Conservation (phyloP, 2,329 filamentous ascomycete species). For the Aureobasidium sp. region DNA sequence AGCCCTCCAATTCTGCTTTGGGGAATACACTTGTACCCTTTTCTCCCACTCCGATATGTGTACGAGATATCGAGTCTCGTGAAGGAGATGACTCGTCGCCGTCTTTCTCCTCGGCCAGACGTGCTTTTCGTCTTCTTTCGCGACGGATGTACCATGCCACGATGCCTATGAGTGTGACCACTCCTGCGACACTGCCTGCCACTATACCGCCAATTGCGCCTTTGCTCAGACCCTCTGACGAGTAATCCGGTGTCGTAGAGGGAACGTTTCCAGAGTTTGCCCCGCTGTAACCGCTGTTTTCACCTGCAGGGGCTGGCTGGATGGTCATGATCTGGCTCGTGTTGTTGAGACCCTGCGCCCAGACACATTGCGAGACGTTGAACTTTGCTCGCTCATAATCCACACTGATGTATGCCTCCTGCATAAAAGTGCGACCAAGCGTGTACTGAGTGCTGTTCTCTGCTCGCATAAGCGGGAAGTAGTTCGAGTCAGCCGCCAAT, state of each 20-base stretch:
- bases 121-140: constrained; percentile 13
- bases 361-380: constrained; percentile 36
- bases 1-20: constrained; percentile 40
- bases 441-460: constrained; percentile 50
- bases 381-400: constrained; percentile 44
- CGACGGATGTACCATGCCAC: constrained; percentile 29
- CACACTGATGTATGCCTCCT: constrained; percentile 53
- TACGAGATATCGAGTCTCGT: constrained; percentile 6
- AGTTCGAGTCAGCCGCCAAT: constrained; percentile 53
- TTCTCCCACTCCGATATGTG: constrained; percentile 5
- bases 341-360: constrained; percentile 22
- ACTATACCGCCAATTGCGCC: constrained; percentile 41
- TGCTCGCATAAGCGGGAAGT: constrained; percentile 59
- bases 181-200: constrained; percentile 31
- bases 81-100: constrained; percentile 14
- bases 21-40: constrained; percentile 30
- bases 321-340: constrained; percentile 26
- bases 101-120: constrained; percentile 12
- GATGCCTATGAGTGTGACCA: constrained; percentile 22
- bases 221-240: constrained; percentile 23
- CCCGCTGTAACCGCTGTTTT: constrained; percentile 8
- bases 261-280: background rate
- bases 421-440: constrained; percentile 62
- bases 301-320: constrained; percentile 13
- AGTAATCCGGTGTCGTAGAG: background rate